phyloP scores from a whole-genome alignment of 2,329 filamentous ascomycete genomes.

The Aspergillus jensenii region DNA sequence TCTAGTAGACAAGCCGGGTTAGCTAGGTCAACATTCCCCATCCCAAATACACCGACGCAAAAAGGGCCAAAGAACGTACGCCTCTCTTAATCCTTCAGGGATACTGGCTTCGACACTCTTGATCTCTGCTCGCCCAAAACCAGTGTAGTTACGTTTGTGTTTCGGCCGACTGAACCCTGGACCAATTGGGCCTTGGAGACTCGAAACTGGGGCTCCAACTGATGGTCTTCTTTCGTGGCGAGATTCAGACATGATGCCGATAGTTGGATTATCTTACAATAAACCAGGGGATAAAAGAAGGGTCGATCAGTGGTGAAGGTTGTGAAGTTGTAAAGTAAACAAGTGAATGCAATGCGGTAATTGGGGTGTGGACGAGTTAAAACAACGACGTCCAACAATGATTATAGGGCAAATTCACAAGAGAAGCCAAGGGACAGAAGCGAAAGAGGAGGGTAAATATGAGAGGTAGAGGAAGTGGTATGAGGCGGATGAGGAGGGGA shows the following conservation, averaged over 20 bases:
- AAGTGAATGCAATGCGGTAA: conserved; percentile 3
- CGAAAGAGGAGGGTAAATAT: background rate
- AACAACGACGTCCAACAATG: background rate
- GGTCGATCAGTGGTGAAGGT: background rate
- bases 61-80: conserved; percentile 57
- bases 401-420: background rate
- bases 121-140: conserved; percentile 87
- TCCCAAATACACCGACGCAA: background rate
- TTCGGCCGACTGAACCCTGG: conserved; percentile 87
- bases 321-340: background rate
- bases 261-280: background rate
- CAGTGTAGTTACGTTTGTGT: conserved; percentile 95
- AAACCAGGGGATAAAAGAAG: background rate
- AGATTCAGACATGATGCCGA: conserved; percentile 24
- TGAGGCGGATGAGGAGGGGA: background rate
- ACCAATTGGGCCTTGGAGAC: conserved; percentile 82
- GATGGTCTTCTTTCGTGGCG: conserved; percentile 76
- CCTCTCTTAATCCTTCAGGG: conserved; percentile 81
- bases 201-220: conserved; percentile 76
- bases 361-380: background rate
- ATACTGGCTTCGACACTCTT: conserved; percentile 90
- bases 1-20: conserved; percentile 32
- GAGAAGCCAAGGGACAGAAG: background rate
- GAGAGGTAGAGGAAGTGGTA: background rate
- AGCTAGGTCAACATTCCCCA: conserved; percentile 13